Percentiles rank a stretch among this genome's conserved stretches.
phyloP scores from a whole-genome alignment of 306 rosid species.

The Pyrus betulifolia region DNA sequence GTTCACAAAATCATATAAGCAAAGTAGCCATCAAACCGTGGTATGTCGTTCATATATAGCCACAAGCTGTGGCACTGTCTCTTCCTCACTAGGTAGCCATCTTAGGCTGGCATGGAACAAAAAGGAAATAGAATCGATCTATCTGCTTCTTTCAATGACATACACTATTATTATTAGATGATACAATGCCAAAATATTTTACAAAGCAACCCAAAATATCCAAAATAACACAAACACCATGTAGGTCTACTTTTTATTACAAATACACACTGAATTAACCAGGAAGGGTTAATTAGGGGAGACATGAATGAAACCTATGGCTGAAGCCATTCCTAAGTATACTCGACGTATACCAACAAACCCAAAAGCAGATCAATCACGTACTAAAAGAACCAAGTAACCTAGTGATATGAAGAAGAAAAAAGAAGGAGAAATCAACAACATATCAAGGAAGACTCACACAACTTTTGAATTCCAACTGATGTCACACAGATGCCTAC shows the following conservation, averaged over 20 bases:
- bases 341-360: background rate
- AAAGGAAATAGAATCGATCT: background rate
- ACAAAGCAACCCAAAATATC: slow-evolving; percentile 7
- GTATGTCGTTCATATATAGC: background rate
- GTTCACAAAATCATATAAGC: background rate
- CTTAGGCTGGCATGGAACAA: background rate
- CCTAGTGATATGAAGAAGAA: background rate
- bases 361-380: background rate
- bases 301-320: background rate
- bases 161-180: slow-evolving; percentile 1
- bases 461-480: background rate
- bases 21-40: slow-evolving; percentile 14
- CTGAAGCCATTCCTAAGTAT: background rate
- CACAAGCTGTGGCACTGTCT: background rate
- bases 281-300: background rate
- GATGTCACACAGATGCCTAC: slow-evolving; percentile 9
- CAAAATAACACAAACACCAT: background rate
- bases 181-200: slow-evolving; percentile 1
- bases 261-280: background rate
- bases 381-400: background rate
- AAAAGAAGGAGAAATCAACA: background rate
- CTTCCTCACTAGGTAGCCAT: slow-evolving; percentile 1
- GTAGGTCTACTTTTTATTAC: background rate
- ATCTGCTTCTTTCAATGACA: background rate
- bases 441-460: background rate